phyloP scores from a whole-genome alignment of 1,284 basidiomycete genomes.

The Neolentinus lepideus region DNA sequence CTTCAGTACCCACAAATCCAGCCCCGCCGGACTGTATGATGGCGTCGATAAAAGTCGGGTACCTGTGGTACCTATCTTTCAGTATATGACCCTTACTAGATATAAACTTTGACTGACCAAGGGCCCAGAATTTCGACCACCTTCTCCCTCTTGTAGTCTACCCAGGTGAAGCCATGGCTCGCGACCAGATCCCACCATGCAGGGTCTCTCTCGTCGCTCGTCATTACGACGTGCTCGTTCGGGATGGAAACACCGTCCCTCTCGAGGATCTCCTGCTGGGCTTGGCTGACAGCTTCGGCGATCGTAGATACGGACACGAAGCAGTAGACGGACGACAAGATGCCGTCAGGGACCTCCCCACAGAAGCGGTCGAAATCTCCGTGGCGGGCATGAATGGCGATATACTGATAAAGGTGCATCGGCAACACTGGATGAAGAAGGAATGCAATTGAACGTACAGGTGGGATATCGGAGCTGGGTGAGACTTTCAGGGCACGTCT shows the following conservation, averaged over 20 bases:
- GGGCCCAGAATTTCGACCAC: conserved; percentile 15
- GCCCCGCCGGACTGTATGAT: conserved; percentile 56
- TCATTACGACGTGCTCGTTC: conserved; percentile 6
- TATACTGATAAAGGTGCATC: background rate
- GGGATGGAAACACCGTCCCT: conserved; percentile 18
- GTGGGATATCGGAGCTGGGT: conserved; percentile 4
- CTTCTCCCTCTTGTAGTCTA: conserved; percentile 27
- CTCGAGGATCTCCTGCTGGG: conserved; percentile 27
- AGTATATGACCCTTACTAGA: background rate
- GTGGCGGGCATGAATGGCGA: background rate
- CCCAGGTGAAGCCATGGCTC: conserved; percentile 27
- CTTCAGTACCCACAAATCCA: conserved; percentile 64
- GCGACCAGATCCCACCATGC: conserved; percentile 31
- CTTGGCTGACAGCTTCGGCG: background rate
- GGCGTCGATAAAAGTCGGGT: conserved; percentile 63
- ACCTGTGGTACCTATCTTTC: conserved; percentile 32
- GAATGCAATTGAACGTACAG: background rate
- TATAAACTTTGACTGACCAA: background rate
- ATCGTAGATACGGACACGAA: background rate
- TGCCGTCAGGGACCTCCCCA: background rate
- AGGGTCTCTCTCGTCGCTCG: conserved; percentile 31
- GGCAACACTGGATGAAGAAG: background rate
- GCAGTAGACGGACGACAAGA: background rate
- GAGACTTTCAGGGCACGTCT: conserved; percentile 16
- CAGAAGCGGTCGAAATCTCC: background rate